phyloP scores from a whole-genome alignment of 495 filamentous ascomycete genomes.

The Penicillium parvum region DNA sequence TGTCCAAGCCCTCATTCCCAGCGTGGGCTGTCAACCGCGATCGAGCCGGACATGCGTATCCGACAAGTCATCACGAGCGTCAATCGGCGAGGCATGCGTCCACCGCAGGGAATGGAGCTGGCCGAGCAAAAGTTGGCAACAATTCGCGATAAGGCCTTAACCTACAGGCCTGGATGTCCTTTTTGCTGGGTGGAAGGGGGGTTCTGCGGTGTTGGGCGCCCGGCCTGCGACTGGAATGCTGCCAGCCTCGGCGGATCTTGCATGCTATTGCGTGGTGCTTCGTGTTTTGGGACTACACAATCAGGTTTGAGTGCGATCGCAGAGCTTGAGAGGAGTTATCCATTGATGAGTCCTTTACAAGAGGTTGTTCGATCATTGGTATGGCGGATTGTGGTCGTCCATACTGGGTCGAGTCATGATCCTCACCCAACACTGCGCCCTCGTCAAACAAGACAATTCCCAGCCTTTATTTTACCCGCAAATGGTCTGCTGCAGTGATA shows the following conservation, averaged over 20 bases:
- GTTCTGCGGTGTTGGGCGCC: background rate
- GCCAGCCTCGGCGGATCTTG: constrained; percentile 14
- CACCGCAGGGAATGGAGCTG: background rate
- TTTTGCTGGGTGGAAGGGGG: background rate
- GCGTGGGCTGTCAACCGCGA: constrained; percentile 6
- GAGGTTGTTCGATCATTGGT: too few species aligned
- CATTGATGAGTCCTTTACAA: too few species aligned
- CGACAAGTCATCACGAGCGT: background rate
- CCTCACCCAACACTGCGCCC: too few species aligned
- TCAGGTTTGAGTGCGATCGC: background rate
- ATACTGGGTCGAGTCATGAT: background rate
- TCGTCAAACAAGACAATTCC: too few species aligned
- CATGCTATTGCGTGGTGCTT: background rate
- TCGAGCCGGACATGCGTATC: background rate
- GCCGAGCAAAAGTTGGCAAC: background rate
- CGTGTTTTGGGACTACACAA: background rate
- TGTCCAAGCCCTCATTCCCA: constrained; percentile 9
- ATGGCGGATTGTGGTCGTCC: too few species aligned
- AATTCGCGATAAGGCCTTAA: too few species aligned
- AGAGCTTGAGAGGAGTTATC: background rate
- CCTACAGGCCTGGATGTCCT: background rate
- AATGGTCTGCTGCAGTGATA: too few species aligned
- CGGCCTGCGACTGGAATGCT: constrained; percentile 17
- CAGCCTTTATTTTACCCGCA: too few species aligned
- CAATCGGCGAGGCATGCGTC: background rate